phyloP scores from a whole-genome alignment of 2,329 filamentous ascomycete species.

The Hypoxylon sp. region DNA sequence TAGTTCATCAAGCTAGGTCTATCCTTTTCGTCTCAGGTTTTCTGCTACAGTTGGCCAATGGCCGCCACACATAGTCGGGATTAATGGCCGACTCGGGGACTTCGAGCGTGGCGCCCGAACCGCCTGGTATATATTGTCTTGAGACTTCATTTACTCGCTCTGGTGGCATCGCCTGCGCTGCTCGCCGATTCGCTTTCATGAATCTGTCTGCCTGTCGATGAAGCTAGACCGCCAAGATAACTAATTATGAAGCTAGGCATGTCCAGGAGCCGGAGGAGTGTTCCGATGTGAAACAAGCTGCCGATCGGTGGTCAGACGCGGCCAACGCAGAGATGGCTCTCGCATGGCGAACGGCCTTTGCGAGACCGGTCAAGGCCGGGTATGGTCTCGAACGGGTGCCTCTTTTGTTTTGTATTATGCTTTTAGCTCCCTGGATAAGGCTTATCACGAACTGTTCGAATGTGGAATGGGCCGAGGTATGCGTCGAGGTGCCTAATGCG shows the following conservation, averaged over 20 bases:
- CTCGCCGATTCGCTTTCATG: constrained; percentile 12
- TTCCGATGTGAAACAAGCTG: constrained; percentile 35
- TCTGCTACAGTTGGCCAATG: constrained; percentile 9
- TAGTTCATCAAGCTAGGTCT: neutral
- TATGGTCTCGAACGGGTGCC: constrained; percentile 12
- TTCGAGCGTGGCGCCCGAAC: neutral
- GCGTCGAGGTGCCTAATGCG: too few species aligned
- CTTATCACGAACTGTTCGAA: constrained; percentile 21
- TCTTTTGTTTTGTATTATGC: constrained; percentile 13
- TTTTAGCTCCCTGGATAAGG: constrained; percentile 12
- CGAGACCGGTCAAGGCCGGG: constrained; percentile 24
- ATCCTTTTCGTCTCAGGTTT: neutral
- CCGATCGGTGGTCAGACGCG: constrained; percentile 40
- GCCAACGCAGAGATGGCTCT: constrained; percentile 15
- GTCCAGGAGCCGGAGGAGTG: constrained; percentile 21
- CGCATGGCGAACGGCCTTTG: constrained; percentile 14
- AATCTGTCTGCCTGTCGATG: constrained; percentile 17
- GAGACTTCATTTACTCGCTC: constrained; percentile 13
- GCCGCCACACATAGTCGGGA: constrained; percentile 4
- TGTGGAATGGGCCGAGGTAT: constrained; percentile 15
- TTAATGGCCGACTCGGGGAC: neutral
- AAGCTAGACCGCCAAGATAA: constrained; percentile 24
- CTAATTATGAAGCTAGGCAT: constrained; percentile 22
- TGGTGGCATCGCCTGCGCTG: constrained; percentile 9
- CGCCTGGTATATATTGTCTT: constrained; percentile 19